Base-by-base conservation (phyloP, 2,329 filamentous ascomycete genomes). In the Trichoderma sp. region DNA sequence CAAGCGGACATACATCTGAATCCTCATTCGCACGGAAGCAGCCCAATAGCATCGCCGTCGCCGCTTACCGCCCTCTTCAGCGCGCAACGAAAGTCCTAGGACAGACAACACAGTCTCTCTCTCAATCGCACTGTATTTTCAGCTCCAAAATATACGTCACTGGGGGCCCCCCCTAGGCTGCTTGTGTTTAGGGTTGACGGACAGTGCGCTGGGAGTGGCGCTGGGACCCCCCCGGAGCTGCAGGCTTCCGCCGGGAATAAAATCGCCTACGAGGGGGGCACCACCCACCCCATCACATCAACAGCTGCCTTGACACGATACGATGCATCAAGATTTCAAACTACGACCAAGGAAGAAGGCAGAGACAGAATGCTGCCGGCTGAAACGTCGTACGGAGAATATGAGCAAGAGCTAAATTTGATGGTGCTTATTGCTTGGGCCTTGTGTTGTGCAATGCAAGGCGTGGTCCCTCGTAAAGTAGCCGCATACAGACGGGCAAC, bases 161-260 rank as follows among this genome's bases (percentile, higher is more conserved):
- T 9, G 5, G 24, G n/a, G n/a, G 6, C 36, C n/a, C 30, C 32
- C 56, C 56, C 28, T 30, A 60, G 39, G 47, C 51, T 67, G 64
- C 64, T 39, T 58, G 56, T 58, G 57, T 67, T 62, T 69, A 61
- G 57, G 66, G 39, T 62, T 70, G 65, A 34, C 39, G 56, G 21
- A 60, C 56, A 70, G 39, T 51, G 65, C 53, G 65, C 65, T 60
- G 65, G 65, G 53, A 56, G 32, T 56, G 68, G 68, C 60, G 68
- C 60, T 57, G 32, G 18, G 39, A 9, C 36, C 39, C 28, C 18
- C 60, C 60, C 68, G 32, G 64, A 34, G 47, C 68, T 64, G 68
- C 67, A 70, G 39, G 58, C 47, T 64, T 36, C 68, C 68, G 60
- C 68, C 68, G 68, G 60, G 51, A 71, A 71, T 71, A 71, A 64